Evolutionary conservation across 1,139 yeast species (phyloP).

Genomic region (Suhomyces guaymorum): DNA sequence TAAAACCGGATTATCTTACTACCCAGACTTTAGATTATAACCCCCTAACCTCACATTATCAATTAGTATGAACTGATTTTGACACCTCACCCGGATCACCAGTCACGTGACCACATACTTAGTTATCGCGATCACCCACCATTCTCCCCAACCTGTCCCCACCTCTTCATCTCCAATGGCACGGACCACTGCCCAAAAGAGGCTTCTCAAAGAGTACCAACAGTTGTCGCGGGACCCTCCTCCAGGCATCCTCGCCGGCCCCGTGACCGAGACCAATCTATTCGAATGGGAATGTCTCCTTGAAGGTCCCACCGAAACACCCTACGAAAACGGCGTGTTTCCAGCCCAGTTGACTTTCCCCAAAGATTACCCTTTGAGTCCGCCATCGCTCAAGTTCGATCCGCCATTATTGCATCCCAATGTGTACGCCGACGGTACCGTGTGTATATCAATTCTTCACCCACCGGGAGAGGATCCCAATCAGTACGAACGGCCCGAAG

Average conservation of each 20-base stretch:
- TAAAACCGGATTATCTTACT: too few relatives aligned
- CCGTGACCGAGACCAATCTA: constrained; percentile 75
- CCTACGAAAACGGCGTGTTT: constrained; percentile 91
- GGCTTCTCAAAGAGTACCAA: constrained; percentile 85
- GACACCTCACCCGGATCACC: too few relatives aligned
- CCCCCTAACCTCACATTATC: too few relatives aligned
- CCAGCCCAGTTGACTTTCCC: constrained; percentile 86
- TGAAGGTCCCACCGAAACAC: constrained; percentile 92
- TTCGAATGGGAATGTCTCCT: constrained; percentile 89
- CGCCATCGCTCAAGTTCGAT: constrained; percentile 81
- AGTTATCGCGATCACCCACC: too few relatives aligned
- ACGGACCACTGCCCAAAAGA: constrained; percentile 73
- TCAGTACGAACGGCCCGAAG: constrained; percentile 92
- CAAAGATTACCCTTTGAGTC: constrained; percentile 85
- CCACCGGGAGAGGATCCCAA: constrained; percentile 97
- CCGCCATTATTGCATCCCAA: constrained; percentile 92
- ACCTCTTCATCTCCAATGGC: too few relatives aligned
- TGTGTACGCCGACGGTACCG: constrained; percentile 90
- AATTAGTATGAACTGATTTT: too few relatives aligned
- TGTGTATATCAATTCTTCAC: constrained; percentile 91
- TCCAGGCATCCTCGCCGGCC: constrained; percentile 95
- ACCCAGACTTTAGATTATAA: too few relatives aligned
- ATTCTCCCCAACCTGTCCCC: too few relatives aligned
- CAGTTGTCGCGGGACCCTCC: constrained; percentile 86
- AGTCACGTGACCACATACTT: too few relatives aligned